phyloP scores from a whole-genome alignment of 352 stramenopile species.

The Pythium chondricola region DNA sequence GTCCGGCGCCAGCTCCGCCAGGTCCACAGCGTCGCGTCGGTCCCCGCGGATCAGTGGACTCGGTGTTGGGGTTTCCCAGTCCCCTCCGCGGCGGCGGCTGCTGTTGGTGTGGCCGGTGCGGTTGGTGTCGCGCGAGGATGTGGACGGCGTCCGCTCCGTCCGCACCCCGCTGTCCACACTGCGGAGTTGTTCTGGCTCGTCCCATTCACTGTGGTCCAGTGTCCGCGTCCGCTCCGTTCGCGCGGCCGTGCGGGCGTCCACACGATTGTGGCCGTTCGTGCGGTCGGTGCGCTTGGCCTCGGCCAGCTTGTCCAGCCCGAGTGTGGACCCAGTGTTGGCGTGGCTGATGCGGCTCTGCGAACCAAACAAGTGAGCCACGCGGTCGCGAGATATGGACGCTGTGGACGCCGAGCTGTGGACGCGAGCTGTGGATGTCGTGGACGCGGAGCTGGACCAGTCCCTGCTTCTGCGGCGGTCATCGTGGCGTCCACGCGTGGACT shows the following conservation, averaged over 20 bases:
- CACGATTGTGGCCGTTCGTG: neutral
- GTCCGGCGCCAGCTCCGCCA: neutral
- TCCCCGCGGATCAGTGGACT: slow-evolving; percentile 23
- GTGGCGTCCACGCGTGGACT: neutral
- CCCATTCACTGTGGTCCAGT: slow-evolving; percentile 69
- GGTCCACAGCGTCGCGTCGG: neutral
- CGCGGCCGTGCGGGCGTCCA: slow-evolving; percentile 6
- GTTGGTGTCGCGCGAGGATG: slow-evolving; percentile 2
- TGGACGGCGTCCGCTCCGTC: slow-evolving; percentile 21
- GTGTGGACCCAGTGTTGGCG: slow-evolving; percentile 21
- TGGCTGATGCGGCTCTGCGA: slow-evolving; percentile 12
- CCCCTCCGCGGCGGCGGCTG: slow-evolving; percentile 15
- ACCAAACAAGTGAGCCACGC: slow-evolving; percentile 17
- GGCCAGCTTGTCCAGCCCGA: slow-evolving; percentile 62
- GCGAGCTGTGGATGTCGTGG: slow-evolving; percentile 5
- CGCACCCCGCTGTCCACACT: slow-evolving; percentile 31
- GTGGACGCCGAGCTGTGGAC: no score
- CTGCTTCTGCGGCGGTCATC: neutral
- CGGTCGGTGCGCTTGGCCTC: slow-evolving; percentile 48
- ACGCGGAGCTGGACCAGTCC: neutral
- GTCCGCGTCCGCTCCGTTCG: slow-evolving; percentile 25
- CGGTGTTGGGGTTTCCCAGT: slow-evolving; percentile 49
- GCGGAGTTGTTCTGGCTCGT: slow-evolving; percentile 59
- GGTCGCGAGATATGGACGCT: neutral
- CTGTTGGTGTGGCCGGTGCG: slow-evolving; percentile 1